Evolutionary conservation across 2,329 filamentous ascomycete species (phyloP).

Genomic region (Xylaria sp.): DNA sequence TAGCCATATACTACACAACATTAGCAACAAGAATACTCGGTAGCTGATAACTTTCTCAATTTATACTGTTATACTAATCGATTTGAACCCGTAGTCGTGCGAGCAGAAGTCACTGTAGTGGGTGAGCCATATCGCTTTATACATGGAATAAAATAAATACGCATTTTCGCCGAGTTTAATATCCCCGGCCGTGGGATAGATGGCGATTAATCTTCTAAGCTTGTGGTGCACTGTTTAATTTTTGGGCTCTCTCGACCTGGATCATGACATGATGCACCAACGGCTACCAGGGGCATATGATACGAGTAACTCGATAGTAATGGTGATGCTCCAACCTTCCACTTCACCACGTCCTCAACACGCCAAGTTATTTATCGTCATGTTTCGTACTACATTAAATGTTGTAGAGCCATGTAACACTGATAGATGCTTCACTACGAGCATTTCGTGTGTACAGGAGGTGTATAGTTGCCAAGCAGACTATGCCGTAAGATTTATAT

Average conservation of each 20-base stretch:
- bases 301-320: neutral
- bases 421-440: neutral
- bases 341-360: neutral
- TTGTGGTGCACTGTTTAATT: no score
- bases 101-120: no score
- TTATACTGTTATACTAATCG: neutral
- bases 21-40: neutral
- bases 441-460: neutral
- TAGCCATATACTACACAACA: neutral
- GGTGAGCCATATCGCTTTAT: no score
- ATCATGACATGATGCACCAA: no score
- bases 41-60: neutral
- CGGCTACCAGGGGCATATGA: no score
- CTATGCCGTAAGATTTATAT: neutral
- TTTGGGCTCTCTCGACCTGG: no score
- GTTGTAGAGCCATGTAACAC: neutral
- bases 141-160: no score
- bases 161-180: no score
- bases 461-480: neutral
- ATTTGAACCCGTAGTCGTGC: neutral
- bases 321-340: no score
- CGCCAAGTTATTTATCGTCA: neutral
- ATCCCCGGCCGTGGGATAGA: no score
- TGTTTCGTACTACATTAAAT: neutral
- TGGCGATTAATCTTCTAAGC: no score